These are phyloP conservation scores for Cercospora citrullina DNA, from an alignment of 2,329 filamentous ascomycete genomes.

Conservation along the genomic window DNA sequence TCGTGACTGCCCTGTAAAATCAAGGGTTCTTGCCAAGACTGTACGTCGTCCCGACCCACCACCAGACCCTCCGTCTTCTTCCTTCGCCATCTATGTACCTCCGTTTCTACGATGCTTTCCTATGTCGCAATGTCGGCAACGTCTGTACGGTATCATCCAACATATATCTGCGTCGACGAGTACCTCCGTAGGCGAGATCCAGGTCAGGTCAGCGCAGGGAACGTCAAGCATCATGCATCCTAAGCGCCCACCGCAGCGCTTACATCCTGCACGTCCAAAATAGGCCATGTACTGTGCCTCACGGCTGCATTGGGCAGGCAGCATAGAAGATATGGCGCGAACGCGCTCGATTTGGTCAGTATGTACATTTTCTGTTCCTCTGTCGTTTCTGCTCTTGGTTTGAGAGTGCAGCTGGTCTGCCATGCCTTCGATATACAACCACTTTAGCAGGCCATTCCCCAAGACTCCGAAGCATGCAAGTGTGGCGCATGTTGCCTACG, in stretches of 20 bases:
- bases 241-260: conserved; percentile 14
- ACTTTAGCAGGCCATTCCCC: too few relatives aligned
- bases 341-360: neutral
- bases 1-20: neutral
- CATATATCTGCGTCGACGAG: neutral
- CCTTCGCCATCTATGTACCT: neutral
- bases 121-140: neutral
- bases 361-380: neutral
- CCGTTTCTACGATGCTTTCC: neutral
- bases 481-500: too few relatives aligned
- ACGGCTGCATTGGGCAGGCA: conserved; percentile 15
- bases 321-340: conserved; percentile 5
- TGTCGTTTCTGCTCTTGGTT: neutral
- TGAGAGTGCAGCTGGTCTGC: conserved; percentile 10
- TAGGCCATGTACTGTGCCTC: conserved; percentile 18
- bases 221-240: neutral
- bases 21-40: neutral
- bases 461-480: too few relatives aligned
- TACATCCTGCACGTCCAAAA: conserved; percentile 1
- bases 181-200: too few relatives aligned
- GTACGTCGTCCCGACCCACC: neutral
- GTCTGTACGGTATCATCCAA: neutral
- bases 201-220: too few relatives aligned
- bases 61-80: neutral
- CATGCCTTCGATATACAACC: too few relatives aligned